phyloP scores from a whole-genome alignment of 1,139 yeast genomes.

The Candida neerlandica region DNA sequence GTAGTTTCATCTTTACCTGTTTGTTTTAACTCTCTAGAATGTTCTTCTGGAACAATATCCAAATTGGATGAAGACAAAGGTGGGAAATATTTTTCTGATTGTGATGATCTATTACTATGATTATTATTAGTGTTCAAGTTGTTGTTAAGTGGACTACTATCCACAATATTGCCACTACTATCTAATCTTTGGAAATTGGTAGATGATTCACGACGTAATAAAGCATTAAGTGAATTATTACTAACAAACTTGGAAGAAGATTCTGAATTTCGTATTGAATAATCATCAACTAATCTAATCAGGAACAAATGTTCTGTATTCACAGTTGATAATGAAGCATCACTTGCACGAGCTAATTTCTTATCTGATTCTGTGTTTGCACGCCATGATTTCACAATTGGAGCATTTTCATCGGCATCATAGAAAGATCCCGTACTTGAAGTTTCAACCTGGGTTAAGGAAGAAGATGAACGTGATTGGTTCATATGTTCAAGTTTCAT shows the following conservation, averaged over 20 bases:
- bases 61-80: constrained; percentile 34
- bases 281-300: constrained; percentile 72
- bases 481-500: constrained; percentile 49
- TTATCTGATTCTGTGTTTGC: constrained; percentile 40
- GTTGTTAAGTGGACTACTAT: constrained; percentile 15
- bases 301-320: constrained; percentile 83
- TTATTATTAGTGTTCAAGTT: constrained; percentile 5
- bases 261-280: constrained; percentile 41
- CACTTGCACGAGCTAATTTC: constrained; percentile 45
- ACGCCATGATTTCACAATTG: constrained; percentile 75
- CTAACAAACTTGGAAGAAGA: constrained; percentile 34
- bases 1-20: constrained; percentile 19
- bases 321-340: constrained; percentile 78
- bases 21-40: constrained; percentile 16
- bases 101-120: constrained; percentile 17
- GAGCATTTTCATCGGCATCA: constrained; percentile 27
- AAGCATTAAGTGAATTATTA: constrained; percentile 31
- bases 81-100: constrained; percentile 6
- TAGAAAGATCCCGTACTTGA: constrained; percentile 8
- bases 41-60: constrained; percentile 37
- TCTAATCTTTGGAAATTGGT: constrained; percentile 55
- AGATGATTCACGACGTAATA: constrained; percentile 32
- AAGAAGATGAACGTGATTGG: constrained; percentile 30
- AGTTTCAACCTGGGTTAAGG: constrained; percentile 42
- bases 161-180: constrained; percentile 56